Evolutionary conservation across 1,139 yeast species (phyloP).

Genomic region (Wickerhamiella infanticola): DNA sequence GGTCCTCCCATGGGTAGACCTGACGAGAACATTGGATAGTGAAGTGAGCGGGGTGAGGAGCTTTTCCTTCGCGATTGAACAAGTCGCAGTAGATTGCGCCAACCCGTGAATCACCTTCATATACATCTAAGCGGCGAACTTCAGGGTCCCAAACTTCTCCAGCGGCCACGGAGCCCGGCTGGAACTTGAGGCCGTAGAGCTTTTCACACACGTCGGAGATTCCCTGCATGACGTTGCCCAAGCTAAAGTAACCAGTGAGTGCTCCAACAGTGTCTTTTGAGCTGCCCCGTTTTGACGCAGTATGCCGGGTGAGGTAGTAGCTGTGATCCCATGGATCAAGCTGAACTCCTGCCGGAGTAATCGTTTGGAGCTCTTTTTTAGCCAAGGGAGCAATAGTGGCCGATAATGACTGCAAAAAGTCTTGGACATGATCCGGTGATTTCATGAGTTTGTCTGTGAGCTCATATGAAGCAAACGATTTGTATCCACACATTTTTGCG

Average conservation of each 20-base stretch:
- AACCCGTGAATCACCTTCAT: slow-evolving; percentile 34
- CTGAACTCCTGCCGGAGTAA: slow-evolving; percentile 7
- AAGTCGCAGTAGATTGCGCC: slow-evolving; percentile 59
- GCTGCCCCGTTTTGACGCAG: slow-evolving; percentile 19
- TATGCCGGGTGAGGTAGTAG: slow-evolving; percentile 35
- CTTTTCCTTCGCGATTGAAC: slow-evolving; percentile 45
- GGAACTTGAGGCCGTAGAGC: slow-evolving; percentile 62
- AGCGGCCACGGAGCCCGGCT: slow-evolving; percentile 43
- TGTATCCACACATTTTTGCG: slow-evolving; percentile 59
- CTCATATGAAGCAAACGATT: slow-evolving; percentile 65
- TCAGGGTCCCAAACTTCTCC: slow-evolving; percentile 92
- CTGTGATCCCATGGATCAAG: slow-evolving; percentile 66
- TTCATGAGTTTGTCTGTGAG: slow-evolving; percentile 85
- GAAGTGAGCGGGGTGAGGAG: slow-evolving; percentile 78
- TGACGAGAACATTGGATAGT: slow-evolving; percentile 89
- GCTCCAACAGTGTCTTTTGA: slow-evolving; percentile 5
- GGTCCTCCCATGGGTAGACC: slow-evolving; percentile 38
- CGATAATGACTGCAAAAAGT: slow-evolving; percentile 50
- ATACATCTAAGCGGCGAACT: slow-evolving; percentile 67
- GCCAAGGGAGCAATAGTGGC: slow-evolving; percentile 39
- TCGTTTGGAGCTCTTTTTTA: slow-evolving; percentile 16
- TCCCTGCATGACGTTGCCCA: slow-evolving; percentile 80
- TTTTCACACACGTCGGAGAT: slow-evolving; percentile 51
- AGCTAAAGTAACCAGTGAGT: slow-evolving; percentile 40
- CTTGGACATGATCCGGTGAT: slow-evolving; percentile 55